Conservation (phyloP, 345 rosid genomes). For the Melaleuca alternifolia region DNA sequence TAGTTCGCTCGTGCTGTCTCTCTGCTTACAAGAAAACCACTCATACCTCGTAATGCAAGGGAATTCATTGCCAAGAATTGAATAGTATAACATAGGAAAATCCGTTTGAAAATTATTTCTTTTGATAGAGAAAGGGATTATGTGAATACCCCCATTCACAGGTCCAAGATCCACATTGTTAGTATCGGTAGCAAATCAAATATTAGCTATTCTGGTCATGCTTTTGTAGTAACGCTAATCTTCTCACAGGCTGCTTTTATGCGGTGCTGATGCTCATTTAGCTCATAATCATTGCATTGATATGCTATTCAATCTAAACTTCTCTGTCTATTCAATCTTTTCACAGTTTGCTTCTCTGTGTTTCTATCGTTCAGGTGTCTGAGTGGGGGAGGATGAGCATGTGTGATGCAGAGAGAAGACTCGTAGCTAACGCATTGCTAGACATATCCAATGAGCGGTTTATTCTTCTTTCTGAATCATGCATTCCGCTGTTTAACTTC, state of each 20-base stretch:
- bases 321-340: background rate
- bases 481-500: conserved; percentile 87
- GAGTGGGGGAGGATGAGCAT: conserved; percentile 99
- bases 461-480: conserved; percentile 84
- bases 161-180: background rate
- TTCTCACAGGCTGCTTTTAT: background rate
- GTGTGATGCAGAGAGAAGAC: conserved; percentile 93
- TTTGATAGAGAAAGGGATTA: too few relatives aligned
- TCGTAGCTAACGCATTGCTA: conserved; percentile 82
- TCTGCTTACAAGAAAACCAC: background rate
- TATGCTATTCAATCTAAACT: background rate
- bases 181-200: background rate
- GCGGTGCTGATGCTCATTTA: background rate
- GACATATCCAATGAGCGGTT: conserved; percentile 87
- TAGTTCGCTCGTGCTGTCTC: background rate
- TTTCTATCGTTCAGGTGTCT: conserved; percentile 37
- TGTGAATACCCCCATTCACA: too few relatives aligned
- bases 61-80: too few relatives aligned
- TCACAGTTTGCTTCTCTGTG: background rate
- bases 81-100: too few relatives aligned
- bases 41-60: too few relatives aligned
- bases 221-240: background rate
- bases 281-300: background rate
- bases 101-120: too few relatives aligned
- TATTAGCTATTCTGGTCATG: background rate